These are phyloP conservation scores for Trapa incisa DNA, from an alignment of 345 rosid genomes.

Conservation along the genomic window DNA sequence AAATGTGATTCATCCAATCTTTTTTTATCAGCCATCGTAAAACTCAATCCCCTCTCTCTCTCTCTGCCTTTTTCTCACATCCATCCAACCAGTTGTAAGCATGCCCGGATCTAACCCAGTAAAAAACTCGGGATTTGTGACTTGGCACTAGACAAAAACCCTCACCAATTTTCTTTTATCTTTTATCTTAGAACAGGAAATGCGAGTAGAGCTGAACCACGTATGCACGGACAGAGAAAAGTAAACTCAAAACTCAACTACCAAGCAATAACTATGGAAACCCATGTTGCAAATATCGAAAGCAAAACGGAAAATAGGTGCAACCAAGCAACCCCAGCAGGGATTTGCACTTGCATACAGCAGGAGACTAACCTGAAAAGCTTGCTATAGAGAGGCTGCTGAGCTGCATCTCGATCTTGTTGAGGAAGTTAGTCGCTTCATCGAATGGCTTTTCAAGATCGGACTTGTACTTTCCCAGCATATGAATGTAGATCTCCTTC, in stretches of 20 bases:
- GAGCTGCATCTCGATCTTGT: constrained; percentile 80
- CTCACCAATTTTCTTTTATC: no score
- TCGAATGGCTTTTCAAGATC: constrained; percentile 89
- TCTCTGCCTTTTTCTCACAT: neutral
- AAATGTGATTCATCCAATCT: neutral
- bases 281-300: neutral
- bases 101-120: no score
- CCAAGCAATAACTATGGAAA: neutral
- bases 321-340: neutral
- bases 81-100: no score
- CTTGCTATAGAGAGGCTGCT: constrained; percentile 54
- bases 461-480: constrained; percentile 64
- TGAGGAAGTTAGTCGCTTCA: constrained; percentile 67
- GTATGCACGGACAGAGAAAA: neutral
- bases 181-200: no score
- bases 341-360: constrained; percentile 1
- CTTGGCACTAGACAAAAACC: no score
- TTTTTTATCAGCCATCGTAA: no score
- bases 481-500: constrained; percentile 66
- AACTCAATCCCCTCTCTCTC: neutral
- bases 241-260: neutral
- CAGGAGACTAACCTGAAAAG: constrained; percentile 17
- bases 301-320: neutral
- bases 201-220: constrained; percentile 1
- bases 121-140: no score